Percentiles rank a stretch among this genome's conserved stretches.
phyloP scores from a whole-genome alignment of 768 basidiomycete genomes.

The Tricholoma terreum region DNA sequence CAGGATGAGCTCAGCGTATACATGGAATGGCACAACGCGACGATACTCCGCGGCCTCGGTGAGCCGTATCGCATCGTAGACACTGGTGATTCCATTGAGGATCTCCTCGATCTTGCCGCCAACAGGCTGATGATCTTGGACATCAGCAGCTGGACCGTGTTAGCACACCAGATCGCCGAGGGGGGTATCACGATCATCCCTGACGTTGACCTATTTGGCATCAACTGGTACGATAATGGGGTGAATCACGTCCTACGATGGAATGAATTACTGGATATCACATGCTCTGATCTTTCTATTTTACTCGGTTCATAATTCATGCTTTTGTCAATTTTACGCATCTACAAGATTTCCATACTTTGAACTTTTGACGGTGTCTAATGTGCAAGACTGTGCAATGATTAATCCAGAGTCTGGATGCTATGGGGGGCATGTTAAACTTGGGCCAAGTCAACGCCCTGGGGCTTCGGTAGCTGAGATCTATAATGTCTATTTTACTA shows the following conservation, averaged over 20 bases:
- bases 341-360: too few relatives aligned
- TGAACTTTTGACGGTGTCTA: too few relatives aligned
- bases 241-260: slow-evolving; percentile 3
- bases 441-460: too few relatives aligned
- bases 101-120: slow-evolving; percentile 3
- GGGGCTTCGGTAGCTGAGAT: too few relatives aligned
- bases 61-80: slow-evolving; percentile 1
- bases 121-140: slow-evolving; percentile 2
- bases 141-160: slow-evolving; percentile 3
- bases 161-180: slow-evolving; percentile 1
- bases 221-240: slow-evolving; percentile 4
- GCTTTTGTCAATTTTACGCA: too few relatives aligned
- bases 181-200: slow-evolving; percentile 2
- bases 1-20: slow-evolving; percentile 4
- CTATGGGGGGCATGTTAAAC: too few relatives aligned
- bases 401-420: too few relatives aligned
- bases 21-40: slow-evolving; percentile 4
- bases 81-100: background rate
- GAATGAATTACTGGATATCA: background rate
- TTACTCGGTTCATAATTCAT: background rate
- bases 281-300: background rate
- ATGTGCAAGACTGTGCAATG: too few relatives aligned
- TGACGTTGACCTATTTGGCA: background rate
- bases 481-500: too few relatives aligned
- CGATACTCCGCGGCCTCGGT: slow-evolving; percentile 1